Conservation (phyloP, 2,329 filamentous ascomycete genomes). For the Microsporum canis region DNA sequence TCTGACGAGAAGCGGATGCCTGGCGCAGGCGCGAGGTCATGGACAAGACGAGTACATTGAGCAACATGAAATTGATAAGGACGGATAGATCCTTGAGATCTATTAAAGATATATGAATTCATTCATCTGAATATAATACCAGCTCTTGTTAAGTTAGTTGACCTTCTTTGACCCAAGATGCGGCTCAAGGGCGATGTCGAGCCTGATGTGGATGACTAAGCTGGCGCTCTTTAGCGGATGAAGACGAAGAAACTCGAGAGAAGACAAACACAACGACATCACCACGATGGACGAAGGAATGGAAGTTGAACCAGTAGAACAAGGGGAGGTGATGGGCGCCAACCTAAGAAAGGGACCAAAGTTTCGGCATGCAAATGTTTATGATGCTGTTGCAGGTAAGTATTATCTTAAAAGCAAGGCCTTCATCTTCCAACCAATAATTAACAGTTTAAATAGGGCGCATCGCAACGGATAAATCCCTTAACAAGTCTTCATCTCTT, state of each 20-base stretch:
- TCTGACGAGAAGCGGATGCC: conserved; percentile 53
- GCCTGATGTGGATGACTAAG: background rate
- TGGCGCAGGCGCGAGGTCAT: conserved; percentile 56
- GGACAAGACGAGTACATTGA: conserved; percentile 54
- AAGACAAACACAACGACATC: too few species aligned
- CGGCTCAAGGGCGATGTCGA: background rate
- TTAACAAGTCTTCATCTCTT: conserved; percentile 15
- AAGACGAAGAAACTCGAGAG: too few species aligned
- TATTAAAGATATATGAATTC: conserved; percentile 64
- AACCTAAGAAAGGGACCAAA: background rate
- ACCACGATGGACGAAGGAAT: background rate
- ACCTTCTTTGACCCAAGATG: background rate
- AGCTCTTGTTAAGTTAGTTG: background rate
- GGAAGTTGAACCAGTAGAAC: background rate
- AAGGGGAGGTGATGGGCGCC: background rate
- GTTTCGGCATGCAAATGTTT: conserved; percentile 39
- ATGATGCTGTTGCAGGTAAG: conserved; percentile 48
- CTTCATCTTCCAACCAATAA: background rate
- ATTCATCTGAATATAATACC: conserved; percentile 45
- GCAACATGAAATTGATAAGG: conserved; percentile 54
- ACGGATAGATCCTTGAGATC: conserved; percentile 57
- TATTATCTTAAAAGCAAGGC: background rate
- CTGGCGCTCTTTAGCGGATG: background rate
- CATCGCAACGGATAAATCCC: conserved; percentile 32
- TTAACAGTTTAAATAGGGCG: conserved; percentile 30